Base-by-base conservation (phyloP, 257 asterid genomes). In the Nicotiana paniculata region DNA sequence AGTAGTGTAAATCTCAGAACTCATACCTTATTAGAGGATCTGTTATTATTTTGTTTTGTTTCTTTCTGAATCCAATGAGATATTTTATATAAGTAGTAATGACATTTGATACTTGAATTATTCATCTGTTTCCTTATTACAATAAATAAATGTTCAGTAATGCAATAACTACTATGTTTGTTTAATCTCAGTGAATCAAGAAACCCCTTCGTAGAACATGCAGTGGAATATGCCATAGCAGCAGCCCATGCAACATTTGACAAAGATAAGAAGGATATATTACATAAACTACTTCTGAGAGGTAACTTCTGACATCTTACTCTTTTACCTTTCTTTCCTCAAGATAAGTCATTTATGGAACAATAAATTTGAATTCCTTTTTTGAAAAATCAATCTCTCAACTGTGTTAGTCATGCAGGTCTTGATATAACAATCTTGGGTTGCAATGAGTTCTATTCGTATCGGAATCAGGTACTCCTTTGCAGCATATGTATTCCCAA, bases 161-260 rank as follows among this genome's bases (percentile, higher is more conserved):
- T 8, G 5, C 59, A 72, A 81, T 82, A 81, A 79, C 65, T 86
- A 57, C 10, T 84, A 64, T 81, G 83, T 64, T 84, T 66, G 61
- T 82, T 84, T 83, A 61, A 90, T 84, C 85, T 85, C 97, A 96
- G 99, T 82, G 95, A 91, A 81, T 86, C 95, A 17, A 89, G 96
- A 86, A 96, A 96, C 83, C 97, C 98, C 11, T 96, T 96, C 81
- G 98, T 96, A 66, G 98, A 96, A 88, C 86, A 91, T 87, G 98
- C 96, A 67, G 85, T 96, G 84, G 97, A 90, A 88, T 96, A 94
- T 88, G 92, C 92, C 59, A 88, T 90, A 65, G 99, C 98, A 80
- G 97, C 97, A 75, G 98, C 97, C 81, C 86, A 66, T 88, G 90
- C 93, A 84, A 91, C 78, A 67, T 87, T 90, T 88, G 92, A 87